Percentiles rank a stretch among this genome's conserved stretches.
Conservation (phyloP, 495 filamentous ascomycete genomes). For the Melanomma pulvis-pyrius region DNA sequence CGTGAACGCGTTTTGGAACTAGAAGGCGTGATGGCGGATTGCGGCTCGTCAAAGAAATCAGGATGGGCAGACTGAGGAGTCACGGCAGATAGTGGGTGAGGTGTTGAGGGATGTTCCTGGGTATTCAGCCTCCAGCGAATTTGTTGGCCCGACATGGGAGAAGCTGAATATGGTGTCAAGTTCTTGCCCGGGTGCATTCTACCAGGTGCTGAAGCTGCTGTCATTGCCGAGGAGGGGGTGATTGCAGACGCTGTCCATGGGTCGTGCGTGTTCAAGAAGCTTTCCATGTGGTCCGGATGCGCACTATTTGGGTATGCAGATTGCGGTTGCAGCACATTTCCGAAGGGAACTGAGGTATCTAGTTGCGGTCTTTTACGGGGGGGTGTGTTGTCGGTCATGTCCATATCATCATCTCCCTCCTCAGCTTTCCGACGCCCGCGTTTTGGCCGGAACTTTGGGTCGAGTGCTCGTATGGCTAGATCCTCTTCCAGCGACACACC, state of each 20-base stretch:
- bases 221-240: slow-evolving; percentile 38
- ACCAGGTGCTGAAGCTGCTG: slow-evolving; percentile 30
- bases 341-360: slow-evolving; percentile 65
- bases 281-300: slow-evolving; percentile 54
- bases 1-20: slow-evolving; percentile 58
- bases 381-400: slow-evolving; percentile 51
- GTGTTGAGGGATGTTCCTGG: slow-evolving; percentile 62
- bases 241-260: slow-evolving; percentile 45
- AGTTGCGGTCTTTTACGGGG: slow-evolving; percentile 67
- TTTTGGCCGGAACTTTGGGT: slow-evolving; percentile 89
- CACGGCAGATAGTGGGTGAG: slow-evolving; percentile 81
- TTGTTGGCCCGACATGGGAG: slow-evolving; percentile 45
- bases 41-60: slow-evolving; percentile 60
- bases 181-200: slow-evolving; percentile 34
- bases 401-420: slow-evolving; percentile 62
- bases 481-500: slow-evolving; percentile 91
- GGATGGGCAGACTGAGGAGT: slow-evolving; percentile 58
- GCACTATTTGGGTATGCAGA: slow-evolving; percentile 66
- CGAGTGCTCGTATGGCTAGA: slow-evolving; percentile 82
- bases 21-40: slow-evolving; percentile 69
- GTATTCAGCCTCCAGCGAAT: slow-evolving; percentile 50
- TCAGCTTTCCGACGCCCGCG: slow-evolving; percentile 83
- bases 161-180: slow-evolving; percentile 41
- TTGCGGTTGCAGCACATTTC: slow-evolving; percentile 59
- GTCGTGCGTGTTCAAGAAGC: slow-evolving; percentile 40